Evolutionary conservation across 2,329 filamentous ascomycete species (phyloP).

Genomic region (Colletotrichum sp.): DNA sequence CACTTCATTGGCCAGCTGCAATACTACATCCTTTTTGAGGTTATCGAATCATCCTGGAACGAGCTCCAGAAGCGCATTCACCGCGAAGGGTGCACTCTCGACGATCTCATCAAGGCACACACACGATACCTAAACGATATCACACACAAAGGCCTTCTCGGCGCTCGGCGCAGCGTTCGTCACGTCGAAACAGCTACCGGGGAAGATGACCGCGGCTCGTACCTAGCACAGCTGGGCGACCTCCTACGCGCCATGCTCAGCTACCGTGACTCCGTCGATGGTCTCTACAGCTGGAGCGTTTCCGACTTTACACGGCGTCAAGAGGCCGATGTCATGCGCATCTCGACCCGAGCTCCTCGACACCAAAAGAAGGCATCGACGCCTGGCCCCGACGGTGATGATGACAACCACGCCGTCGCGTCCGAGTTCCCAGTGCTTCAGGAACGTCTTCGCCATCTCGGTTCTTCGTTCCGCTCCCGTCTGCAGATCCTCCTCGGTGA

Average conservation of each 20-base stretch:
- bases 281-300: slow-evolving; percentile 92
- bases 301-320: slow-evolving; percentile 94
- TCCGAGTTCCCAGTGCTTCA: slow-evolving; percentile 77
- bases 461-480: slow-evolving; percentile 76
- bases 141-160: slow-evolving; percentile 93
- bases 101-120: slow-evolving; percentile 93
- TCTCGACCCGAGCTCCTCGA: slow-evolving; percentile 57
- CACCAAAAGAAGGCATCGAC: slow-evolving; percentile 18
- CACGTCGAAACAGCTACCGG: slow-evolving; percentile 43
- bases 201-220: slow-evolving; percentile 74
- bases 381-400: slow-evolving; percentile 24
- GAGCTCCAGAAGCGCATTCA: slow-evolving; percentile 83
- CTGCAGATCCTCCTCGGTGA: slow-evolving; percentile 88
- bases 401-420: slow-evolving; percentile 44
- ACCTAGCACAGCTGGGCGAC: slow-evolving; percentile 90
- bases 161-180: slow-evolving; percentile 63
- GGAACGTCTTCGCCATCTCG: slow-evolving; percentile 74
- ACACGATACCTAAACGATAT: slow-evolving; percentile 90
- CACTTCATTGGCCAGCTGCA: slow-evolving; percentile 97
- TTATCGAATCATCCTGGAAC: slow-evolving; percentile 96
- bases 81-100: slow-evolving; percentile 87
- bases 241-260: slow-evolving; percentile 92
- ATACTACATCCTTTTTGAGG: slow-evolving; percentile 98
- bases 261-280: slow-evolving; percentile 93
- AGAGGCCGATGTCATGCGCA: slow-evolving; percentile 74